Percentiles rank a stretch among this genome's conserved stretches.
Conservation (phyloP, 768 basidiomycete species). For the Psilocybe azurescens region DNA sequence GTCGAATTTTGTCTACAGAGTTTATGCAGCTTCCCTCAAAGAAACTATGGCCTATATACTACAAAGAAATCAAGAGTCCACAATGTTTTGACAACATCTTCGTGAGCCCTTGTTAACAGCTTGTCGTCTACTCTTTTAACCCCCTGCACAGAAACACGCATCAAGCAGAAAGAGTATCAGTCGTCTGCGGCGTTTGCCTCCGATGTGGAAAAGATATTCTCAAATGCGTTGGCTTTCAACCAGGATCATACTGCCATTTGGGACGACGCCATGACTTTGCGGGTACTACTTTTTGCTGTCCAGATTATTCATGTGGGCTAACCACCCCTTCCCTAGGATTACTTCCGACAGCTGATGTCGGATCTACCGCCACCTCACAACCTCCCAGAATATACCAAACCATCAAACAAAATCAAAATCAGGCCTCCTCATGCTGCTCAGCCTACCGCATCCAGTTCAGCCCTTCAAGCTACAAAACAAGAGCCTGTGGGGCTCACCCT, state of each 20-base stretch:
- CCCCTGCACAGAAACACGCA: constrained; percentile 67
- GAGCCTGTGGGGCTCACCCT: constrained; percentile 33
- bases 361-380: constrained; percentile 73
- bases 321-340: constrained; percentile 50
- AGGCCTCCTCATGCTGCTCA: constrained; percentile 59
- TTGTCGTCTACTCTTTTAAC: background rate
- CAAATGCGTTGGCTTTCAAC: constrained; percentile 89
- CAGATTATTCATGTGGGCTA: background rate
- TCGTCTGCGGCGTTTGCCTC: constrained; percentile 73
- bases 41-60: constrained; percentile 81
- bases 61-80: constrained; percentile 78
- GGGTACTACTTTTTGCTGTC: constrained; percentile 47
- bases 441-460: constrained; percentile 29
- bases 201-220: constrained; percentile 90
- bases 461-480: constrained; percentile 23
- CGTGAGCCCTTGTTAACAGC: constrained; percentile 48
- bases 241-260: constrained; percentile 84
- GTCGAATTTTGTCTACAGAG: constrained; percentile 67
- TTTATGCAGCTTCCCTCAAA: constrained; percentile 88
- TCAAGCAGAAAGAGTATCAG: constrained; percentile 81
- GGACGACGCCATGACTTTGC: constrained; percentile 74
- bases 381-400: constrained; percentile 66
- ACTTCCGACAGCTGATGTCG: constrained; percentile 77
- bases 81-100: constrained; percentile 80
- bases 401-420: constrained; percentile 74